Evolutionary conservation across 2,329 filamentous ascomycete genomes (phyloP).

Genomic region (Thyridium curvatum): DNA sequence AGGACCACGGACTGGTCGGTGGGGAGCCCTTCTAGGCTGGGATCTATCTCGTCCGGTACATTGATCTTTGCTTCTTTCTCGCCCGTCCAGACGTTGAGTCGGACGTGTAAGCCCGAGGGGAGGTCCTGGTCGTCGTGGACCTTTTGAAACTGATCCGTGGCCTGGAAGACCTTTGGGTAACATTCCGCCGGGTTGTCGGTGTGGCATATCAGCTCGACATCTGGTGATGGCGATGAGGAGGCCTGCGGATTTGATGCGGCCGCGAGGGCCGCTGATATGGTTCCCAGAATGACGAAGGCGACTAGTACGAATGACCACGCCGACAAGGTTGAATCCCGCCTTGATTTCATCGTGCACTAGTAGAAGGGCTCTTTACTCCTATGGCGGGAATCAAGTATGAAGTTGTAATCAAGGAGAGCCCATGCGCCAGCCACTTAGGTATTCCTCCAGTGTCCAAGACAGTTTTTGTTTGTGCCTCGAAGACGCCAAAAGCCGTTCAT

Average conservation of each 20-base stretch:
- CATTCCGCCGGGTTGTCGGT: constrained; percentile 54
- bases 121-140: constrained; percentile 60
- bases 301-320: too few relatives aligned
- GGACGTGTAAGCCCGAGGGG: constrained; percentile 59
- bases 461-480: too few relatives aligned
- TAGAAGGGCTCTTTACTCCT: too few relatives aligned
- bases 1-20: constrained; percentile 47
- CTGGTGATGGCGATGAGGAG: constrained; percentile 29
- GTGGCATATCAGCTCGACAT: constrained; percentile 59
- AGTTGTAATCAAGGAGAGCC: too few relatives aligned
- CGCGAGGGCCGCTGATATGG: constrained; percentile 18
- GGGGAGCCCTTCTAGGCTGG: constrained; percentile 42
- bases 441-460: too few relatives aligned
- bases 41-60: constrained; percentile 44
- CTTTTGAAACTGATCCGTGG: constrained; percentile 58
- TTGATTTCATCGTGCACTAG: too few relatives aligned
- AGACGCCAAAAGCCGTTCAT: too few relatives aligned
- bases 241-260: constrained; percentile 19
- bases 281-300: constrained; percentile 1
- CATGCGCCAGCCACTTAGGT: too few relatives aligned
- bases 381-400: too few relatives aligned
- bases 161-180: constrained; percentile 57
- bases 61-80: constrained; percentile 61
- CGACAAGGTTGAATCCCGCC: too few relatives aligned
- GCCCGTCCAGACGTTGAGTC: constrained; percentile 58